Base-by-base conservation (phyloP, 495 filamentous ascomycete genomes). In the Glutinoglossum americanum region DNA sequence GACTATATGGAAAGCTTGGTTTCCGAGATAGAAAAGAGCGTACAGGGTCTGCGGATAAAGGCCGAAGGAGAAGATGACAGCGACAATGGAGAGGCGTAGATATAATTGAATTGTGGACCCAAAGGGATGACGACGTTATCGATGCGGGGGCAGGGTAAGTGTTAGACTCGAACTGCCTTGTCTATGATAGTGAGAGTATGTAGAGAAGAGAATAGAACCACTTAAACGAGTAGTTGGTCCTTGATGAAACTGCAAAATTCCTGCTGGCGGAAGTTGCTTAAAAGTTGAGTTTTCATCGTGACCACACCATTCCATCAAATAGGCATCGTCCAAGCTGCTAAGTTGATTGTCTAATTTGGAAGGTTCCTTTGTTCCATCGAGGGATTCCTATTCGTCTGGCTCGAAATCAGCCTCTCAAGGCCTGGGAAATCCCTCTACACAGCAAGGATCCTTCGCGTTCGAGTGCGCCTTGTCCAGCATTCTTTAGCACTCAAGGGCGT, bases 1-100 rank as follows among this genome's bases (percentile, higher is more conserved):
- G 79, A 72, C 15, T 80, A 70, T 58, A 74, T 87, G 66, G 80
- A 84, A 61, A 71, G 70, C 49, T 65, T 78, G 30, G 68, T 76
- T 8, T 70, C 70, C 0, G 75, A 80, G 62, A 72, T 78, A 19
- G 57, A 69, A 8, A 61, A 71, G 19, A 66, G 71, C 35, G 71
- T 80, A 5, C 57, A 73, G 47, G 77, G 77, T 5, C 63, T 62
- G 19, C 61, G 74, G 26, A 64, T 76, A 7, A 47, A 59, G 0
- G 63, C 63, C 6, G 76, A 76, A 47, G 73, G 69, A 26, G 74
- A 78, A 58, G 68, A 75, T 35, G 57, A 59, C 59, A 25, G 6
- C 11, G 19, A 54, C 5, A 48, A 23, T n/a, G 54, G 58, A 51
- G 26, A 27, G 17, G 27, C 53, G 28, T 53, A 53, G 23, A 32